Base-by-base conservation (phyloP, 2,329 filamentous ascomycete genomes). In the Colletotrichum sp. region DNA sequence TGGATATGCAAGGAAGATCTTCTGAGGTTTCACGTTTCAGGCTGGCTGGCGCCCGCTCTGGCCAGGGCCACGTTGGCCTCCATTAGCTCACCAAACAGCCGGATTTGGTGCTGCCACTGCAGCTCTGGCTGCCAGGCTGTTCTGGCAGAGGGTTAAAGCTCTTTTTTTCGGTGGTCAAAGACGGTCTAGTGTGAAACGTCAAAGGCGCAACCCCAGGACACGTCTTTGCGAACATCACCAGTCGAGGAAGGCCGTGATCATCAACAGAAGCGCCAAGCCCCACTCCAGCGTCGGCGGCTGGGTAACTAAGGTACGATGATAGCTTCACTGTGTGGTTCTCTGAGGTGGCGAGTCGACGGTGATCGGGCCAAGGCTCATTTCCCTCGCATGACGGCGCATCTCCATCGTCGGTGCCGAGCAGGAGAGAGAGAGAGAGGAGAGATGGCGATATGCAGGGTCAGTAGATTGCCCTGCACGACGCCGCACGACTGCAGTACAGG, bases 11-110 rank as follows among this genome's bases (percentile, higher is more conserved):
- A 75, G 70, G 73, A 72, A 73, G 74, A 76, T 75, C 66, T 67
- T 63, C 60, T 34, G 36, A 67, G 61, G 74, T 76, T 76, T 74
- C 74, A 76, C 48, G 74, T 76, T 76, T 75, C 74, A 75, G 55
- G 60, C 52, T 55, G 16, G 38, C 58, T 75, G 74, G 55, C 71
- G 74, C 74, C 74, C 71, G 71, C 66, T 76, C 66, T 58, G 58
- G 52, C 74, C 70, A 36, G 74, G 43, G 70, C 74, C 74, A 73
- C 64, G 64, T 73, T 73, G 74, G 64, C 74, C 58, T 52, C 58
- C 64, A 43, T 65, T 73, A 73, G 57, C 58, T 67, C 64, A 73
- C 73, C 73, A 75, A 48, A 30, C 64, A 71, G 70, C 70, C 74
- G 74, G 70, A 75, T 75, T 30, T 57, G 58, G 74, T 32, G 43